Evolutionary conservation across 352 stramenopile genomes (phyloP).

Genomic region (Peronospora tabacina): DNA sequence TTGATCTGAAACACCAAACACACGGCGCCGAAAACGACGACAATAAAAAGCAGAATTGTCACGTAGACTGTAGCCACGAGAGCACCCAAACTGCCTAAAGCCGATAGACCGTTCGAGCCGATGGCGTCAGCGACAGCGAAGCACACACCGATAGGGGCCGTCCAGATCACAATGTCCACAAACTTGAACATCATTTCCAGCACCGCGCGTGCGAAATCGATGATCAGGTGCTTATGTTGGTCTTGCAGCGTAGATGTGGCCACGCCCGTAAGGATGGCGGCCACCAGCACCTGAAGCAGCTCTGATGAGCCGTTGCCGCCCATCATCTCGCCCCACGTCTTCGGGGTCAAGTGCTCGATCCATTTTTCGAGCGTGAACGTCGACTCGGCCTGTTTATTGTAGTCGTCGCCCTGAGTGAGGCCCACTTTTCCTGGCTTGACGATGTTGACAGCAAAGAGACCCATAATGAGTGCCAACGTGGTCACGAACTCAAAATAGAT

Average conservation of each 20-base stretch:
- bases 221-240: conserved; percentile 36
- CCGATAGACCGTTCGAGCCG: conserved; percentile 39
- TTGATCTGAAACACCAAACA: conserved; percentile 46
- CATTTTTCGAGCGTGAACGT: conserved; percentile 41
- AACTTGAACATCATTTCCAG: conserved; percentile 70
- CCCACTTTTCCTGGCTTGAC: conserved; percentile 42
- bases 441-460: conserved; percentile 46
- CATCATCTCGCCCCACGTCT: conserved; percentile 70
- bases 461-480: conserved; percentile 38
- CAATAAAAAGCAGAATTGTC: conserved; percentile 42
- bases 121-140: conserved; percentile 48
- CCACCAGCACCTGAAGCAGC: conserved; percentile 48
- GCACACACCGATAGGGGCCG: conserved; percentile 46
- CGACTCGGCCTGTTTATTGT: conserved; percentile 13
- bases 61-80: conserved; percentile 43
- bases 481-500: conserved; percentile 63
- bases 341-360: conserved; percentile 55
- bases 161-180: conserved; percentile 60
- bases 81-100: conserved; percentile 30
- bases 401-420: conserved; percentile 31
- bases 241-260: conserved; percentile 30
- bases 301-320: conserved; percentile 44
- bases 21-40: conserved; percentile 38
- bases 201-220: conserved; percentile 35
- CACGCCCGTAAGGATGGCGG: conserved; percentile 37